Evolutionary conservation across 2,329 filamentous ascomycete genomes (phyloP), one percentile per base, ranked within the genome.

Genomic region (Cephalotrichum gorgonifer): DNA sequence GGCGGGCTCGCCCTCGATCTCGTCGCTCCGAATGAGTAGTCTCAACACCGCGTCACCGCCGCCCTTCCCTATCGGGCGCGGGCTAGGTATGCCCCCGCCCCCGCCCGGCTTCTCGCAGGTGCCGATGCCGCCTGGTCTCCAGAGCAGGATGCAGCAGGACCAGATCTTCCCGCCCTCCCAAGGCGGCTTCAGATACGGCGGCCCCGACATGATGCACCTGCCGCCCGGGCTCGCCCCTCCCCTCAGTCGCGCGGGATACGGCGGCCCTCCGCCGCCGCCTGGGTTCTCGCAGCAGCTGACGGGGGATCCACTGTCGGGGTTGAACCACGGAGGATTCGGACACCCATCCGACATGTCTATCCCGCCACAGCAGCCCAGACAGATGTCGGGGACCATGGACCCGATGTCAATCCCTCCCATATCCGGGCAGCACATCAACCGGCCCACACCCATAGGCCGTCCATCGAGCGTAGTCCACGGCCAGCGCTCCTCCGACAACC

Each of bases 391-490:
- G 14, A 47, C 45, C 14, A 44, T 52, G 44, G 52, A 54, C 25
- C 43, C 41, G 4, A 50, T 48, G 7, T 53, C 47, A 9, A 22
- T 38, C 2, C 17, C 46, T 4, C n/a, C 35, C n/a, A 23, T 48
- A 6, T 42, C 46, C 15, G 35, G 35, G n/a, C 46, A 48, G 31
- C 22, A 35, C 11, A 48, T 48, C 22, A 49, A 20, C 25, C 47
- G 47, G 12, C 91, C 90, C 25, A 80, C 86, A 23, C 91, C 91
- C 1, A 96, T 97, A 54, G 88, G 91, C 53, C 79, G 89, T 30
- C 91, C 93, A 1, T 83, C 83, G 15, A 95, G 89, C 62, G 79
- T 79, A 23, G 75, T 74, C 15, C 73, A 77, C 43, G 76, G 75
- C 14, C 73, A 73, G 42, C 68, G 69, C 45, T 58, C 57, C 44